Conservation (phyloP, 148 eudicot species). For the Vaccinium myrtillus region DNA sequence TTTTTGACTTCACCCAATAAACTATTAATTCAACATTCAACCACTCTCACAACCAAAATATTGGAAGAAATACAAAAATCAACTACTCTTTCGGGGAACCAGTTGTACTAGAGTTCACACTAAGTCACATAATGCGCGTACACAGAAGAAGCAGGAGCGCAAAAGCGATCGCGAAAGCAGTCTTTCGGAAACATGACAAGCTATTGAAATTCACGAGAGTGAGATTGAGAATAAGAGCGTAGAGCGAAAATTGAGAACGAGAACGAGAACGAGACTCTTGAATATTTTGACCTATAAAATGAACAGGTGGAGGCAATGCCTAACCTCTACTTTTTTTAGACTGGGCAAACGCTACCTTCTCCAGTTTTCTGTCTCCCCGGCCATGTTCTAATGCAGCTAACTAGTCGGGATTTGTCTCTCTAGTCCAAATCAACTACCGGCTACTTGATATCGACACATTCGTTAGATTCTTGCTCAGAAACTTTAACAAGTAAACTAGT, state of each 20-base stretch:
- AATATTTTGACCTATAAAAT: background rate
- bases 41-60: background rate
- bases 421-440: background rate
- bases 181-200: background rate
- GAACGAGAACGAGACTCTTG: background rate
- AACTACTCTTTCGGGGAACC: background rate
- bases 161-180: background rate
- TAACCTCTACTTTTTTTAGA: background rate
- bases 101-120: background rate
- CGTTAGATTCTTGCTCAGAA: background rate
- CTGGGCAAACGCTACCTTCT: background rate
- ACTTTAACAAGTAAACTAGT: background rate
- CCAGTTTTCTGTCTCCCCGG: background rate
- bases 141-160: background rate
- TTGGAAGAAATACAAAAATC: background rate
- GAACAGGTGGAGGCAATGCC: background rate
- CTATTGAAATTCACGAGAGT: background rate
- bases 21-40: background rate
- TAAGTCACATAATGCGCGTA: background rate
- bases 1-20: background rate
- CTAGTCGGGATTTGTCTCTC: background rate
- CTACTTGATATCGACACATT: background rate
- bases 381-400: conserved; percentile 3
- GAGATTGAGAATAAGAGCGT: no score
- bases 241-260: background rate